phyloP scores from a whole-genome alignment of 805 yeast species.

The Pichia nanzhaoensis region DNA sequence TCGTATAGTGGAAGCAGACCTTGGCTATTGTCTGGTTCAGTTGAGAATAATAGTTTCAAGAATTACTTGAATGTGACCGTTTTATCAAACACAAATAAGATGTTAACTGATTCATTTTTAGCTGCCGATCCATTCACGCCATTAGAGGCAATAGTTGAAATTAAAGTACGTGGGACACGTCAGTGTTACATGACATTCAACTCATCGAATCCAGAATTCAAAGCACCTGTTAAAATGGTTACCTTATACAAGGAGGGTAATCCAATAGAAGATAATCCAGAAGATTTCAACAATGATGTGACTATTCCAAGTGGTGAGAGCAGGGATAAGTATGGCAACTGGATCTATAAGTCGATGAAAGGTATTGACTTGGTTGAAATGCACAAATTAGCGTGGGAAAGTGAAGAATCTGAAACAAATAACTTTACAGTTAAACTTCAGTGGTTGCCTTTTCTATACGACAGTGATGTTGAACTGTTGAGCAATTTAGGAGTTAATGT shows the following conservation, averaged over 20 bases:
- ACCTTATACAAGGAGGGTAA: conserved; percentile 37
- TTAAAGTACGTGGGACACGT: conserved; percentile 56
- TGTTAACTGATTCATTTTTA: neutral
- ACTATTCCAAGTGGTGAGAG: conserved; percentile 41
- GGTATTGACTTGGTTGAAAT: conserved; percentile 63
- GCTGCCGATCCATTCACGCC: conserved; percentile 46
- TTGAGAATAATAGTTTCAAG: conserved; percentile 28
- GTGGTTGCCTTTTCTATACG: conserved; percentile 65
- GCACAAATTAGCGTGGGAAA: conserved; percentile 59
- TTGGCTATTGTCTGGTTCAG: conserved; percentile 36
- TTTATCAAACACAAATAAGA: conserved; percentile 39
- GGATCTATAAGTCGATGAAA: conserved; percentile 42
- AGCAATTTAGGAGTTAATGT: conserved; percentile 46
- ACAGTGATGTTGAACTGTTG: conserved; percentile 29
- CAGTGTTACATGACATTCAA: conserved; percentile 58
- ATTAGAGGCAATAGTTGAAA: conserved; percentile 52
- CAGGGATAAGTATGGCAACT: conserved; percentile 29
- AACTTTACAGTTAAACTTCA: conserved; percentile 57
- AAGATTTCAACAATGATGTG: conserved; percentile 2
- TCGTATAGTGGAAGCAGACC: conserved; percentile 45
- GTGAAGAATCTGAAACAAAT: conserved; percentile 18
- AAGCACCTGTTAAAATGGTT: conserved; percentile 60
- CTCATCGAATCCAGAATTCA: conserved; percentile 30
- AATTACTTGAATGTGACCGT: conserved; percentile 47
- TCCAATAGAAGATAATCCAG: conserved; percentile 1